These are phyloP conservation scores for Exophiala calicioides DNA, from an alignment of 2,329 filamentous ascomycete species.

Conservation along the genomic window DNA sequence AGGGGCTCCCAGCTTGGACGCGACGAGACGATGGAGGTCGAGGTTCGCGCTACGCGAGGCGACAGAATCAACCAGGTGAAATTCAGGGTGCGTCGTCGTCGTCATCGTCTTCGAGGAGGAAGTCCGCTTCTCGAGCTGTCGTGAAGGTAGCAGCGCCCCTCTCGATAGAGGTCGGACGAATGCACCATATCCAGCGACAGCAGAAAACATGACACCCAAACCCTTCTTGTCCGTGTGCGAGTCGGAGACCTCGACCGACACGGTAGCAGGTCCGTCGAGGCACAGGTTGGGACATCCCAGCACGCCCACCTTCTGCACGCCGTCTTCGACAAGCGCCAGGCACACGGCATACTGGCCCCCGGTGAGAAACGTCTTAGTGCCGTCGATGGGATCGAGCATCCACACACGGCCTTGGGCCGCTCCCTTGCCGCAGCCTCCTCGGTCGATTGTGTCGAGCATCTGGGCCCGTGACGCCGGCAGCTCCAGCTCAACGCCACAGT, in stretches of 20 bases:
- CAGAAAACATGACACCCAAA: conserved; percentile 53
- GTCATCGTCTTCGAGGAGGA: too few relatives aligned
- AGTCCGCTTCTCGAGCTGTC: conserved; percentile 35
- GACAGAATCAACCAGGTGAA: conserved; percentile 7
- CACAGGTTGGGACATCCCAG: conserved; percentile 63
- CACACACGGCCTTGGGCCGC: conserved; percentile 52
- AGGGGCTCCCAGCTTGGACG: conserved; percentile 43
- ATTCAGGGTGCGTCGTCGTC: too few relatives aligned
- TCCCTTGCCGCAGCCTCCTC: conserved; percentile 52
- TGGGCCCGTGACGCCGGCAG: conserved; percentile 49
- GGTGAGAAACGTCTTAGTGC: conserved; percentile 62
- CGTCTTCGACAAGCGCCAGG: conserved; percentile 59
- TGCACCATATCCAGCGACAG: conserved; percentile 46
- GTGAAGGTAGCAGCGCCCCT: conserved; percentile 36
- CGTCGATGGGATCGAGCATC: conserved; percentile 67
- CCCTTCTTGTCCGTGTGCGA: conserved; percentile 47
- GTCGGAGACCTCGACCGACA: conserved; percentile 39
- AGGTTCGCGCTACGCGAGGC: background rate
- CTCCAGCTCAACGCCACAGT: conserved; percentile 34
- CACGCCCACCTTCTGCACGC: conserved; percentile 59
- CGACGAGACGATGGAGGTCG: conserved; percentile 10
- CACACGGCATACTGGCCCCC: conserved; percentile 66
- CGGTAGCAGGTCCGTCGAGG: too few relatives aligned
- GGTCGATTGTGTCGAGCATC: conserved; percentile 63
- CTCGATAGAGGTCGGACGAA: conserved; percentile 44